Base-by-base conservation (phyloP, 2,329 filamentous ascomycete genomes). In the Hawksworthiomyces lignivorus region DNA sequence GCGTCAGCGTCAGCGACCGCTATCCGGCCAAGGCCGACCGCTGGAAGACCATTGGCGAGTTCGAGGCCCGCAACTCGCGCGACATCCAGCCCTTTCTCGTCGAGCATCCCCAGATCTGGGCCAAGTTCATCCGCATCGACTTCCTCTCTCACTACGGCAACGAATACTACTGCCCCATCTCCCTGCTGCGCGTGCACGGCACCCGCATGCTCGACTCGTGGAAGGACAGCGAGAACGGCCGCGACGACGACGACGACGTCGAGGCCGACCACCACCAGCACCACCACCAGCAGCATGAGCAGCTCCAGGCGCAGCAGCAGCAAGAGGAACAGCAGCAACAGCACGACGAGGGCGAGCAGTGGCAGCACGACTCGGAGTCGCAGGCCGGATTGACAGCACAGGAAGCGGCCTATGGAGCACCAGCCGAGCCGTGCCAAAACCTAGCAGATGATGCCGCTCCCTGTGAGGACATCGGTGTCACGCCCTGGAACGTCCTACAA, bases 201-300 rank as follows among this genome's bases (percentile, higher is more conserved):
- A 95, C 90, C 0, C 92, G 95, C 69, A 84, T 98, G 80, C 78
- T 97, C 54, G 88, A 98, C 58, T 89, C 90, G 43, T 87, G 85
- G 67, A 87, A 90, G 57, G 85, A 94, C 42, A 82, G 85, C 43
- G 87, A 94, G 50, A 68, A 72, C 30, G 68, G 72, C 14, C 75
- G 76, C 42, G 75, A 77, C 36, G 74, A 81, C n/a, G 78, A 84
- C 14, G 75, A 78, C 15, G 69, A 76, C 24, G 63, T 48, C 10
- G 56, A 55, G 39, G 44, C 32, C 0, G 29, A 9, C 32, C 75
- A 78, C 17, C 68, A 75, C 20, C 62, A 19, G 20, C 49, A 50
- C 43, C 41, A 35, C 1, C 26, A 17, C 22, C 19, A 31, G n/a
- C 29, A 29, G 12, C 38, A 48, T 15, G 17, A 31, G 11, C 10